phyloP scores from a whole-genome alignment of 768 basidiomycete species.

The Tulasnella calospora region DNA sequence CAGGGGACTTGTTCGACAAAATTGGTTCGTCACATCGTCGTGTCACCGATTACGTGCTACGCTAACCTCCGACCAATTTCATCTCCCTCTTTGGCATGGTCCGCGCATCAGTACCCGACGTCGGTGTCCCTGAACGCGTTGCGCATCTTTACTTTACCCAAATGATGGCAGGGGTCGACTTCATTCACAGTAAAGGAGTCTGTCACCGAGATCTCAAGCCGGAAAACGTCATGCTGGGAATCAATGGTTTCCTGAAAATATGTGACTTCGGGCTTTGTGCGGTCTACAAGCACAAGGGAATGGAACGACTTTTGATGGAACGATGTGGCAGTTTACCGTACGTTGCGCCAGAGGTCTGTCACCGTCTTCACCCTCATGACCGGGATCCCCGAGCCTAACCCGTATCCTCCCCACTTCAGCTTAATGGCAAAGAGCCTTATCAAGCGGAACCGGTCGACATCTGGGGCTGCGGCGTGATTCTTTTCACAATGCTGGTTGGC shows the following conservation, averaged over 20 bases:
- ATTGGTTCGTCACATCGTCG: conserved; percentile 59
- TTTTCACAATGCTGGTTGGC: conserved; percentile 85
- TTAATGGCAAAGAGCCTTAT: conserved; percentile 65
- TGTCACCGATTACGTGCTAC: neutral
- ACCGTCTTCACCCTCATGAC: neutral
- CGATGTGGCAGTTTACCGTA: conserved; percentile 91
- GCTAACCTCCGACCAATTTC: neutral
- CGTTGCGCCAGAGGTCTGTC: conserved; percentile 81
- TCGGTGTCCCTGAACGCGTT: conserved; percentile 78
- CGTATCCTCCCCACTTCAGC: conserved; percentile 39
- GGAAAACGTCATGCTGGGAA: conserved; percentile 86
- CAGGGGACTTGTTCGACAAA: conserved; percentile 97
- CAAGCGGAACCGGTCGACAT: conserved; percentile 89
- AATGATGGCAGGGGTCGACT: conserved; percentile 73
- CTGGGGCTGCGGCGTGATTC: conserved; percentile 93
- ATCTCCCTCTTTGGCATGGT: neutral
- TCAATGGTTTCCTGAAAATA: conserved; percentile 80
- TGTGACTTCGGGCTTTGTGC: conserved; percentile 93
- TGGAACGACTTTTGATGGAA: conserved; percentile 69
- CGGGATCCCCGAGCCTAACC: neutral
- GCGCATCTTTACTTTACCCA: conserved; percentile 90
- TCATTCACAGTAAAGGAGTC: conserved; percentile 83
- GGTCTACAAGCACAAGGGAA: conserved; percentile 83
- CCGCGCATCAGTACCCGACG: conserved; percentile 66
- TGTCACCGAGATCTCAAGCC: conserved; percentile 97